Base-by-base conservation (phyloP, 306 rosid genomes). In the Cicer judaicum region DNA sequence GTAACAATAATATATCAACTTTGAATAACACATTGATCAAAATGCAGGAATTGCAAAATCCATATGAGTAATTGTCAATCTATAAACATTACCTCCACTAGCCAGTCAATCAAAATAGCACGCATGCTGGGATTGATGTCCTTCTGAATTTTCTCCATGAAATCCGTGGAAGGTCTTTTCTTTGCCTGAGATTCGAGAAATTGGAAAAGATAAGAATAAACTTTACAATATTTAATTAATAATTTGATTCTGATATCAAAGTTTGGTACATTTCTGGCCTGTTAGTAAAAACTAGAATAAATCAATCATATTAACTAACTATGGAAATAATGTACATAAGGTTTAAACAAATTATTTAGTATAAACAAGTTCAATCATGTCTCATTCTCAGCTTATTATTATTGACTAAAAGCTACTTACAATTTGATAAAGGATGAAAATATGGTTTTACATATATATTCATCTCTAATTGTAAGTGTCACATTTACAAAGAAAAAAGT, bases 91-190 rank as follows among this genome's bases (percentile, higher is more conserved):
- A 91, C 99, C 97, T 94, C 99, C 24, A 94, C 99, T 50, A 94
- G 99, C 99, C 99, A 94, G 52, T 92, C 97, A 57, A 94, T 78
- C 50, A 94, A 69, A 78, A 94, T 92, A 41, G 95, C 87, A 29
- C 97, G 95, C 99, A 94, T 94, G 83, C 90, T 90, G 14, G 90
- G 52, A 79, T 82, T 94, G 64, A 94, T 79, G 68, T 94, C 97
- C 84, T 92, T 94, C 81, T 94, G 97, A 78, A 86, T 10, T 74
- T 10, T 92, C 76, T 92, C 99, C 93, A 94, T 94, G 87, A 86
- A 94, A 73, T 92, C 92, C 10, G 80, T 76, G 5, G 96, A 81
- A 73, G 99, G 99, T 80, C 99, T 88, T 84, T 92, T 94, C 96
- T 88, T 91, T 44, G 76, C 87, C 98, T 91, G 48, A 62, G 44